Conservation (phyloP, 225 moss, liverwort and hornwort genomes). For the Pleurozium schreberi region DNA sequence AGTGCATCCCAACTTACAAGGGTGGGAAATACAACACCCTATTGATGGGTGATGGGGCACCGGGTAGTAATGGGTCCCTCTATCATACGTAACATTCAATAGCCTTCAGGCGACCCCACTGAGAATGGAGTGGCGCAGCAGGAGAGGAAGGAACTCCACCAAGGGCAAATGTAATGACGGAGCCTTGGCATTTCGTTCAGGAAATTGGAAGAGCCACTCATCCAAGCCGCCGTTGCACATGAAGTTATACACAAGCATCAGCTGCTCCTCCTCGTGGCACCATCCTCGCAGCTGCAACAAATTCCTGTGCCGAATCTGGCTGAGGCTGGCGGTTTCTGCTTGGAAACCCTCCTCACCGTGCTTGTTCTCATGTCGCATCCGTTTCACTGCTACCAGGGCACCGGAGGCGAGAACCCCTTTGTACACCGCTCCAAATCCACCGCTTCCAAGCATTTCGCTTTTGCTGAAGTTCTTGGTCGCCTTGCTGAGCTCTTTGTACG, state of each 20-base stretch:
- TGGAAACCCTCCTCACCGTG: conserved; percentile 10
- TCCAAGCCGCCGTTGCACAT: conserved; percentile 39
- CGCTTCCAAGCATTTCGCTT: conserved; percentile 7
- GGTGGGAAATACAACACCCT: no score
- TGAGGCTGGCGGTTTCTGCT: conserved; percentile 8
- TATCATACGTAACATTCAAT: no score
- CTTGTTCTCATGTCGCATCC: background rate
- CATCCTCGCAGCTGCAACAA: no score
- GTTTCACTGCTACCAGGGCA: background rate
- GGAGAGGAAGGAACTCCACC: background rate
- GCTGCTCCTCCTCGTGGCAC: no score
- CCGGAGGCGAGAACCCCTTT: conserved; percentile 11
- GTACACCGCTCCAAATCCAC: background rate
- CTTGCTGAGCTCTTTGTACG: background rate
- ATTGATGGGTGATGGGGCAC: no score
- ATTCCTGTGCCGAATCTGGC: no score
- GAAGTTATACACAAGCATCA: no score
- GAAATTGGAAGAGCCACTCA: conserved; percentile 13
- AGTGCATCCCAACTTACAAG: no score
- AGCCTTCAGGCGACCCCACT: conserved; percentile 12
- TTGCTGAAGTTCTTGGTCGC: conserved; percentile 19
- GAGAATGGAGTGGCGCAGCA: background rate
- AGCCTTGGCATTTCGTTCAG: background rate
- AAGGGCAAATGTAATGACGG: background rate
- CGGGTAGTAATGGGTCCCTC: no score